Base-by-base conservation (phyloP, 805 yeast genomes). In the Dipodascopsis uninucleata region DNA sequence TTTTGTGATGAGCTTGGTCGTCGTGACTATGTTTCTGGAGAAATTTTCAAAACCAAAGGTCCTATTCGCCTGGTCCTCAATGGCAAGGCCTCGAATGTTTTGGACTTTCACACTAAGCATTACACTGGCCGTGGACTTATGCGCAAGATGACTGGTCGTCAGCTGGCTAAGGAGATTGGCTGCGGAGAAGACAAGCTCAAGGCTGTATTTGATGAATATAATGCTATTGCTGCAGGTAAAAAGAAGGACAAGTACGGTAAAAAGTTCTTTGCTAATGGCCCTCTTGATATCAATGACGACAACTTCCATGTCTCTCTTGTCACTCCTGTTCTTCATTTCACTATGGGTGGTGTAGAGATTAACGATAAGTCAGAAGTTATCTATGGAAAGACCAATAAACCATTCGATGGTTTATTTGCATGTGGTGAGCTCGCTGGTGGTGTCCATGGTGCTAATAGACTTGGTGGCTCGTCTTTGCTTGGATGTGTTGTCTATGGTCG, bases 281-380 rank as follows among this genome's bases (percentile, higher is more conserved):
- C 80, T 5, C 65, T 74, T 42, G 55, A 49, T 18, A 51, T 58
- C 25, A 51, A 57, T 31, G 64, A 67, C 6, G 64, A 68, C 16
- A 60, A 58, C 28, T 75, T 74, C 55, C 74, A 76, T 52, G 77
- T 75, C 20, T 74, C 81, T 1, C 72, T 67, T 48, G 69, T 77
- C 35, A 75, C 81, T 4, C 69, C 82, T 28, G 78, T 76, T 45
- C 65, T 79, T 36, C 85, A 79, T 59, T 79, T 79, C 60, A 77
- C 84, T 12, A 79, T 79, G 84, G 85, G 85, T 23, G 85, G 85
- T 12, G 76, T 76, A 36, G 71, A 74, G 57, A 75, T 78, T 55
- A 72, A 75, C 55, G 70, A 70, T 35, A 62, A 69, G 34, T 65
- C 77, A 1, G 61, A 72, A 59, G 57, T 65, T 49, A 41, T 72